These are phyloP conservation scores for Fraxinus platypoda DNA, from an alignment of 305 asterid species.

Conservation along the genomic window DNA sequence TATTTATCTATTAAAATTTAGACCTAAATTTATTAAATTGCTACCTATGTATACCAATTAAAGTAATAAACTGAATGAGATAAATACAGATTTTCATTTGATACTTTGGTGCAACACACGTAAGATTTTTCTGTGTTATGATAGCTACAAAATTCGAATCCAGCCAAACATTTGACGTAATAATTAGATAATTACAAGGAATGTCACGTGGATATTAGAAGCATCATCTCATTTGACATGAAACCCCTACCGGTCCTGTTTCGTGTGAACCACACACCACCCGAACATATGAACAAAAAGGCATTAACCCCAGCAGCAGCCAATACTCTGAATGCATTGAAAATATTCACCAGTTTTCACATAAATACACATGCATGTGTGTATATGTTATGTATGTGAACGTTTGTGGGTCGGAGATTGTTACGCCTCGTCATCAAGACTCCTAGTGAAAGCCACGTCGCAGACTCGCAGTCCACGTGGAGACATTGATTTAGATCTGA, in stretches of 20 bases:
- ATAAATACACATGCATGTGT: background rate
- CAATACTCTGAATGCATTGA: background rate
- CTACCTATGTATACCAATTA: background rate
- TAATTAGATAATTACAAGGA: background rate
- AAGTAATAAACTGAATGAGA: background rate
- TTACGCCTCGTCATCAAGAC: background rate
- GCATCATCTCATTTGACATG: constrained; percentile 3
- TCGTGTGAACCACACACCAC: background rate
- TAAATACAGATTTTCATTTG: background rate
- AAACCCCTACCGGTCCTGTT: background rate
- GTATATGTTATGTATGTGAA: background rate
- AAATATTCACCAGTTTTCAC: background rate
- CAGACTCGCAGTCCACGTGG: no score
- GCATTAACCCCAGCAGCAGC: background rate
- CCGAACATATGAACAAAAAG: background rate
- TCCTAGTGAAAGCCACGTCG: background rate
- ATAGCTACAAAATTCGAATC: background rate
- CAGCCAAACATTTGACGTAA: background rate
- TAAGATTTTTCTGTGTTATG: background rate
- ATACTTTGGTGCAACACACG: background rate
- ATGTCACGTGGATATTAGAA: background rate
- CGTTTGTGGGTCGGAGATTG: background rate
- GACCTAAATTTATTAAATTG: background rate
- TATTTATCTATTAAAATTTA: background rate
- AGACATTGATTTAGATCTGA: background rate